These are phyloP conservation scores for Micromonas commoda DNA, from an alignment of 139 green algal species.

Conservation along the genomic window DNA sequence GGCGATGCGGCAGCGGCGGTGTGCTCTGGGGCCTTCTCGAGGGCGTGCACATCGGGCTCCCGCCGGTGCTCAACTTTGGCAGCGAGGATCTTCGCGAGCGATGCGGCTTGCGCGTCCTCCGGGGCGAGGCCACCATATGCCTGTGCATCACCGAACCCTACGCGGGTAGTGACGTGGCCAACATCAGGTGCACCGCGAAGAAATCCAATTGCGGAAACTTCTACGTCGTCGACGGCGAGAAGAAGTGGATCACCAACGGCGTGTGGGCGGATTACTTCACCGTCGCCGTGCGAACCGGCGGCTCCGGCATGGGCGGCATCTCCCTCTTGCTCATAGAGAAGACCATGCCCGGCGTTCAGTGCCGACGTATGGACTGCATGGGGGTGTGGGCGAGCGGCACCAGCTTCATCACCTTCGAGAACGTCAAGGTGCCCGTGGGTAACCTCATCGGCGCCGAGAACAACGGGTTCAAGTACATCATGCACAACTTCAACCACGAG, in stretches of 20 bases:
- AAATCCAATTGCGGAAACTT: constrained; percentile 21
- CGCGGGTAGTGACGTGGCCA: constrained; percentile 40
- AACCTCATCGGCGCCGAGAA: constrained; percentile 39
- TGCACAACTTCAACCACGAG: constrained; percentile 47
- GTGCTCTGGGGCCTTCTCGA: constrained; percentile 38
- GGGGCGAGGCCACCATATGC: constrained; percentile 34
- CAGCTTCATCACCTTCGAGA: constrained; percentile 37
- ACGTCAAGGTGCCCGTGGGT: constrained; percentile 38
- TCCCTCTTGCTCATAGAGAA: constrained; percentile 38
- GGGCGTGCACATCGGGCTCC: constrained; percentile 39
- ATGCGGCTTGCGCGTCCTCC: constrained; percentile 6
- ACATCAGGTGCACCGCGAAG: constrained; percentile 31
- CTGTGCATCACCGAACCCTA: constrained; percentile 39
- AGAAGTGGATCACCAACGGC: constrained; percentile 46
- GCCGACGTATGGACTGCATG: constrained; percentile 40
- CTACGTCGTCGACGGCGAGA: constrained; percentile 40
- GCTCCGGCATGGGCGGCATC: constrained; percentile 35
- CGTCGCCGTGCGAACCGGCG: constrained; percentile 41
- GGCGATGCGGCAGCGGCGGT: constrained; percentile 34
- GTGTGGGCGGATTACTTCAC: constrained; percentile 44
- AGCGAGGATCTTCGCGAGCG: constrained; percentile 14
- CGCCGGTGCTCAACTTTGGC: constrained; percentile 37
- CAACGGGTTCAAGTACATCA: constrained; percentile 41
- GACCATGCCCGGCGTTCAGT: constrained; percentile 33
- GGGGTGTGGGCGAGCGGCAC: constrained; percentile 39